Evolutionary conservation across 768 basidiomycete species (phyloP), one percentile per base, ranked within the genome.

Genomic region (Hebeloma cylindrosporum): DNA sequence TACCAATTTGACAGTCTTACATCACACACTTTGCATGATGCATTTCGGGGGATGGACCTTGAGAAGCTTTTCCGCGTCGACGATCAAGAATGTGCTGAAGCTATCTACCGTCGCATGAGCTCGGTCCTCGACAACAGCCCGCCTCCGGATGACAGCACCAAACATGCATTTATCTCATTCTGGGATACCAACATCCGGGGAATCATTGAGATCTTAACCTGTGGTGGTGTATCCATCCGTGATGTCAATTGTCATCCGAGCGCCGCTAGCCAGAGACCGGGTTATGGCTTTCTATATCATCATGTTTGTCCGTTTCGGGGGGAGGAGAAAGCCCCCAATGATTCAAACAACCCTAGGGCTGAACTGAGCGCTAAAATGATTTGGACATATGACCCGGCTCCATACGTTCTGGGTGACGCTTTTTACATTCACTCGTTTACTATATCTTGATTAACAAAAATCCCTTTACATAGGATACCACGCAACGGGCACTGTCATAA

Each of bases 371-470:
- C 33, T 21, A 62, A 56, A 44, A 18, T 59, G 21, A 27, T 27
- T 11, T 62, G 57, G 57, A 42, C 40, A 13, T 62, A 61, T 47
- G 45, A 57, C n/a, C 53, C 53, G 6, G 54, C 51, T 9, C 57
- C 54, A 26, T 62, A 53, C 40, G 40, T 61, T 14, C 43, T 62
- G 29, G 60, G 60, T 61, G 39, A 45, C 43, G 35, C 13, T 31
- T 4, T 9, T 23, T 40, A 27, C 25, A 29, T 5, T 51, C 32
- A n/a, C 65, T 82, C 47, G 64, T 74, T 0, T 88, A 85, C 65
- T 7, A 14, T 14, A 4, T 38, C 7, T 21, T 5, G n/a, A 30
- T 22, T 25, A 21, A n/a, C n/a, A n/a, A n/a, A n/a, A n/a, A n/a
- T n/a, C n/a, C n/a, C n/a, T 43, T 44, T 41, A 29, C 34, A 8